Conservation (phyloP, 768 basidiomycete genomes). For the Inosperma sp. region DNA sequence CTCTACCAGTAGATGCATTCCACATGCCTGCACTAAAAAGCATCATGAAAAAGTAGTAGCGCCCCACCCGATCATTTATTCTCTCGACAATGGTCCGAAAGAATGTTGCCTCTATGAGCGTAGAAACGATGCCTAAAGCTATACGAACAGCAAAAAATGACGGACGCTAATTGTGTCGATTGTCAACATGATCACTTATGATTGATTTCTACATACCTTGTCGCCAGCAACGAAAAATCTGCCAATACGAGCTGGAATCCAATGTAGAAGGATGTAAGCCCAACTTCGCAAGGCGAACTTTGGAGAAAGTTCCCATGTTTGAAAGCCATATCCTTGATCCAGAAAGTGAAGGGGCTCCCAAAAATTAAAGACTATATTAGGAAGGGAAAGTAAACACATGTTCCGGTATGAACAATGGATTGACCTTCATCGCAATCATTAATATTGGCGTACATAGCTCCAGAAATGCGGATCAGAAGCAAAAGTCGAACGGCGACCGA, state of each 20-base stretch:
- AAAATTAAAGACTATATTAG: conserved; percentile 84
- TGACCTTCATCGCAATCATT: conserved; percentile 96
- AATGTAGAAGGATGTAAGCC: conserved; percentile 85
- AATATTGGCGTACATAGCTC: conserved; percentile 94
- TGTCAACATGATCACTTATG: conserved; percentile 6
- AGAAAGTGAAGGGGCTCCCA: conserved; percentile 98
- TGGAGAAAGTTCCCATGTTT: conserved; percentile 97
- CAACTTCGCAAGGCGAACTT: conserved; percentile 90
- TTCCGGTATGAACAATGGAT: neutral
- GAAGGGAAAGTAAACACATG: neutral
- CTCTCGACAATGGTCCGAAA: conserved; percentile 77
- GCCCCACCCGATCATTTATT: conserved; percentile 84
- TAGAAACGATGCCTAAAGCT: conserved; percentile 65
- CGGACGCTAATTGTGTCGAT: conserved; percentile 54
- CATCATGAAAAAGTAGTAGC: conserved; percentile 89
- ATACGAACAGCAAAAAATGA: conserved; percentile 89
- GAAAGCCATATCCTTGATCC: conserved; percentile 81
- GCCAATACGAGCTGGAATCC: conserved; percentile 59
- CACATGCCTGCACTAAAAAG: conserved; percentile 91
- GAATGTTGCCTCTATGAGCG: conserved; percentile 74
- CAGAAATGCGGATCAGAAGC: conserved; percentile 71
- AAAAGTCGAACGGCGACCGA: conserved; percentile 80
- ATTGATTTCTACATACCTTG: conserved; percentile 46
- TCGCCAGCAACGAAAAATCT: conserved; percentile 48
- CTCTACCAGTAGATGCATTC: conserved; percentile 78